phyloP scores from a whole-genome alignment of 2,329 filamentous ascomycete species.

The Blastomyces parvus region DNA sequence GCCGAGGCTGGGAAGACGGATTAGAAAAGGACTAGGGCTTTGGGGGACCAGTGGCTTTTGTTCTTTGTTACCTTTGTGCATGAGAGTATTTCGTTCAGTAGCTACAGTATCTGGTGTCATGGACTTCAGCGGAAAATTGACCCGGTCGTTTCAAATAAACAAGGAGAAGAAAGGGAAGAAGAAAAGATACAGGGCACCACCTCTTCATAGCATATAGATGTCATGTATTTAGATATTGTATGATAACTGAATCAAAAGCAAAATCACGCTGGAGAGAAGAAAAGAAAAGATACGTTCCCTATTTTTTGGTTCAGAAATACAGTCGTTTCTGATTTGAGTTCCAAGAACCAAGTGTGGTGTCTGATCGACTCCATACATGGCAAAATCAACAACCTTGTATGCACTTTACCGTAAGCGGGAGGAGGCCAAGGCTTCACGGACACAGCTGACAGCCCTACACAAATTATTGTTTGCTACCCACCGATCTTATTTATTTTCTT shows the following conservation, averaged over 20 bases:
- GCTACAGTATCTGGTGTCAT: too few species aligned
- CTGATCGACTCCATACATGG: background rate
- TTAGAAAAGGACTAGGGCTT: too few species aligned
- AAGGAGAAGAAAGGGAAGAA: background rate
- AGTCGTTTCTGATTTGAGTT: background rate
- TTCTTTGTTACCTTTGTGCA: too few species aligned
- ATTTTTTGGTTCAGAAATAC: background rate
- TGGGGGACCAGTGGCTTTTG: too few species aligned
- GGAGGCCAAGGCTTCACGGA: background rate
- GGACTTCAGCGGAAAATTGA: background rate
- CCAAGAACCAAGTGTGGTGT: background rate
- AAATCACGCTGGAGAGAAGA: too few species aligned
- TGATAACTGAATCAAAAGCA: too few species aligned
- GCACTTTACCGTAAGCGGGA: background rate
- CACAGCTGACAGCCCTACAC: background rate
- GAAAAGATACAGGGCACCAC: too few species aligned
- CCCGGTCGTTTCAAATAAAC: background rate
- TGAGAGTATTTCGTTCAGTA: too few species aligned
- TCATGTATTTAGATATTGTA: too few species aligned
- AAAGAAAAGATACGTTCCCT: background rate
- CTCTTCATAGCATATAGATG: too few species aligned
- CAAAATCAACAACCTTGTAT: background rate
- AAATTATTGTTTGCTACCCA: background rate
- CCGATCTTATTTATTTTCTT: background rate
- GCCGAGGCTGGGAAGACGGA: too few species aligned